Conservation (phyloP, 305 asterid species). For the Fraxinus sp. region DNA sequence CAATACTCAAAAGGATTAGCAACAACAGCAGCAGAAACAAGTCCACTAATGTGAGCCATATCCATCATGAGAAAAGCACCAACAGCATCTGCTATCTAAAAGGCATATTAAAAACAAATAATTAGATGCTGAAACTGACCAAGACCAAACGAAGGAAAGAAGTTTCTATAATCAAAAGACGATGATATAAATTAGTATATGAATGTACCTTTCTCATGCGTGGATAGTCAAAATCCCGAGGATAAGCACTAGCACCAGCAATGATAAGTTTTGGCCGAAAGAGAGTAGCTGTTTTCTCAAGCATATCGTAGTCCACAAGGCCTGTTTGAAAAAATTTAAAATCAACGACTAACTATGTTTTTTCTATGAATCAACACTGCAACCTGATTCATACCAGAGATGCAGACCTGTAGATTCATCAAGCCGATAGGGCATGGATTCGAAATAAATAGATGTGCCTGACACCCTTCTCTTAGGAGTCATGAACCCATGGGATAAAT, state of each 20-base stretch:
- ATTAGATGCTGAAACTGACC: conserved; percentile 18
- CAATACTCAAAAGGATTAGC: conserved; percentile 89
- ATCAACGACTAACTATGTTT: conserved; percentile 10
- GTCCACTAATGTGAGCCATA: conserved; percentile 97
- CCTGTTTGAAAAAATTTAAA: conserved; percentile 42
- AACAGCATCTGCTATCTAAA: conserved; percentile 81
- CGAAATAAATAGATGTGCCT: conserved; percentile 90
- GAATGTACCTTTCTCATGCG: conserved; percentile 74
- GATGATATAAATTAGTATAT: background rate
- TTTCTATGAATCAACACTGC: background rate
- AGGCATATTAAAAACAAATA: conserved; percentile 8
- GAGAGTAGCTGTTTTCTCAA: conserved; percentile 75
- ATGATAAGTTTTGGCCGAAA: conserved; percentile 95
- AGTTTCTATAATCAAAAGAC: background rate
- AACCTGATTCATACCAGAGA: conserved; percentile 2
- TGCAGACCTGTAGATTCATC: conserved; percentile 78
- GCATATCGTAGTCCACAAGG: conserved; percentile 87
- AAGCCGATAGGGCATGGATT: conserved; percentile 90
- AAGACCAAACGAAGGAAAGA: background rate
- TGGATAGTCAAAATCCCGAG: conserved; percentile 90
- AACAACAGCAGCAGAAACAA: conserved; percentile 90
- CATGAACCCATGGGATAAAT: conserved; percentile 91
- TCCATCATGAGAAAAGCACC: conserved; percentile 99
- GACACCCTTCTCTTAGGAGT: conserved; percentile 92
- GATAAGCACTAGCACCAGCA: conserved; percentile 96